Base-by-base conservation (phyloP, 2,329 filamentous ascomycete species). In the Hymenoscyphus occultus region DNA sequence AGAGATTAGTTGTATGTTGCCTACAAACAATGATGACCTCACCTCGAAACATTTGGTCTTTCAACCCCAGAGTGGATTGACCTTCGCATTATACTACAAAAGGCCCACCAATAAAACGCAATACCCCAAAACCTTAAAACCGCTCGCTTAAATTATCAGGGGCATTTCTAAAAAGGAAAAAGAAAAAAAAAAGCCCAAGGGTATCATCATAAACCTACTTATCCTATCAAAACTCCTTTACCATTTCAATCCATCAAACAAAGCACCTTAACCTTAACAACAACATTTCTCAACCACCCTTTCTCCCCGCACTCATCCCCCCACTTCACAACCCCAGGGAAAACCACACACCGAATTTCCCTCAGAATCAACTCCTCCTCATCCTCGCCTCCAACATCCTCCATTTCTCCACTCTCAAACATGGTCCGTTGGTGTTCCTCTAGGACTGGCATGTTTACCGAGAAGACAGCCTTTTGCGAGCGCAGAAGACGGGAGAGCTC, bases 291-390 rank as follows among this genome's bases (percentile, higher is more conserved):
- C 67, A 85, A 83, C 71, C 89, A 83, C 70, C 84, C 76, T 67
- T 87, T 83, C 48, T 83, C 81, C 31, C 87, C 88, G 67, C 82
- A 84, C 77, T 89, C 87, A 74, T 90, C 86, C 5, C 87, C 87
- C 28, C 80, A 78, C 77, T 90, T 90, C 64, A 86, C 78, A 28
- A 90, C 80, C 6, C 84, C 84, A 1, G 88, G 88, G 64, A 89
- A 90, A 1, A 84, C 84, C 28, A 88, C 83, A 74, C 86, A 90
- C 64, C 78, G 79, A 42, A 90, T 82, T 62, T 86, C 82, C 61
- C 85, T 78, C 56, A 78, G 78, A 16, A 77, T 74, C 28, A 86
- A 77, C 10, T 76, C 79, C 19, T 86, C 83, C 67, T 88, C 86
- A 65, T 86, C 84, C 70, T 86, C 77, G 16, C 85, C 86, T 42